Evolutionary conservation across 208 protist species (phyloP).

Genomic region (Angomonas desouzai): DNA sequence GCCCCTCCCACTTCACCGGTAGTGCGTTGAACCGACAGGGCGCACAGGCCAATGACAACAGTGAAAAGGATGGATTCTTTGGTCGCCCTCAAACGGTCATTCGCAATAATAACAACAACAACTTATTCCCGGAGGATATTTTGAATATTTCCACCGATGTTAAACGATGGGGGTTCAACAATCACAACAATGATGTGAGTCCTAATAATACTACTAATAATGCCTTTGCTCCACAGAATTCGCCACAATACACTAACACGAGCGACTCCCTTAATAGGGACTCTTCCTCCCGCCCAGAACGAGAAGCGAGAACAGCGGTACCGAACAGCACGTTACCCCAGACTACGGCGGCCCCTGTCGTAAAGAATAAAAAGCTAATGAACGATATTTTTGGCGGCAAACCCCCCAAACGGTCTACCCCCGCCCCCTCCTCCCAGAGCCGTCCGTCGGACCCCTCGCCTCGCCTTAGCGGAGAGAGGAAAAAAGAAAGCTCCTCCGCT

Average conservation of each 20-base stretch:
- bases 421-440: background rate
- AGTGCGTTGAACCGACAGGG: no score
- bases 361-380: slow-evolving; percentile 39
- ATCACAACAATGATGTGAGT: background rate
- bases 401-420: background rate
- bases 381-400: slow-evolving; percentile 41
- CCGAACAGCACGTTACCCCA: background rate
- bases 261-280: no score
- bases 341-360: no score
- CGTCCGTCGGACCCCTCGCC: background rate
- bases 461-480: no score
- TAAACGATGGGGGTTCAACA: slow-evolving; percentile 6
- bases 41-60: no score
- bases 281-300: no score
- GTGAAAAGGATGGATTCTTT: slow-evolving; percentile 2
- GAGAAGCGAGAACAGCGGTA: no score
- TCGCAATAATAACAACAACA: slow-evolving; percentile 6
- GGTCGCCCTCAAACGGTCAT: background rate
- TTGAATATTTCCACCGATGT: background rate
- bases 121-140: slow-evolving; percentile 3
- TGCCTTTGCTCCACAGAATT: no score
- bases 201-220: background rate
- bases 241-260: no score
- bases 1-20: background rate
- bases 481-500: no score